These are phyloP conservation scores for Sapria himalayana DNA, from an alignment of 345 rosid species.

Conservation along the genomic window DNA sequence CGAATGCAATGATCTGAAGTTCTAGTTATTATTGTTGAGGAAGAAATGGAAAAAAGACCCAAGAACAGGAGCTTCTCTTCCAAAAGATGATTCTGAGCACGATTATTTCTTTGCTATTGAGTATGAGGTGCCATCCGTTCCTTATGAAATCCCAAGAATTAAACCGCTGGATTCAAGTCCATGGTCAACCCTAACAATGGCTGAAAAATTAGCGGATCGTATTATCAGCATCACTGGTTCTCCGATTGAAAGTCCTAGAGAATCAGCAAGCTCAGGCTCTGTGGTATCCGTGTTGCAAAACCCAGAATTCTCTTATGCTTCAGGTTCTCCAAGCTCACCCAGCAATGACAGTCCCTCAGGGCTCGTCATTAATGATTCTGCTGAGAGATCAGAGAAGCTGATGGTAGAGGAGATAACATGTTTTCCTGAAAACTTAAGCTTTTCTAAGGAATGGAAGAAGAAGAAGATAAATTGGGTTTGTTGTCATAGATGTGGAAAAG, in stretches of 20 bases:
- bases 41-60: too few relatives aligned
- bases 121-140: slow-evolving; percentile 50
- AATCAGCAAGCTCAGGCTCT: slow-evolving; percentile 75
- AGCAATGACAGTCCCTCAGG: slow-evolving; percentile 18
- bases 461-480: slow-evolving; percentile 32
- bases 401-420: slow-evolving; percentile 29
- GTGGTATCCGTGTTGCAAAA: slow-evolving; percentile 86
- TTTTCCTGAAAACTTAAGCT: slow-evolving; percentile 33
- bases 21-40: too few relatives aligned
- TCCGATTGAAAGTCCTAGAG: slow-evolving; percentile 52
- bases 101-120: slow-evolving; percentile 85
- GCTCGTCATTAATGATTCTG: slow-evolving; percentile 23
- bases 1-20: too few relatives aligned
- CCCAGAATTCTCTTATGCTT: slow-evolving; percentile 64
- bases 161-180: slow-evolving; percentile 53
- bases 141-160: slow-evolving; percentile 48
- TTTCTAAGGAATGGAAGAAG: slow-evolving; percentile 40
- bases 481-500: slow-evolving; percentile 68
- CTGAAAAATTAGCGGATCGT: slow-evolving; percentile 27
- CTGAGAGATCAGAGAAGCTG: slow-evolving; percentile 26
- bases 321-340: slow-evolving; percentile 49
- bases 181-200: slow-evolving; percentile 24
- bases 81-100: slow-evolving; percentile 35
- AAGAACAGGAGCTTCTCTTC: slow-evolving; percentile 65
- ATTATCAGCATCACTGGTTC: slow-evolving; percentile 39